Percentiles rank a stretch among this genome's conserved stretches.
These are phyloP conservation scores for Aureobasidium sp. DNA, from an alignment of 2,329 filamentous ascomycete genomes.

Conservation along the genomic window DNA sequence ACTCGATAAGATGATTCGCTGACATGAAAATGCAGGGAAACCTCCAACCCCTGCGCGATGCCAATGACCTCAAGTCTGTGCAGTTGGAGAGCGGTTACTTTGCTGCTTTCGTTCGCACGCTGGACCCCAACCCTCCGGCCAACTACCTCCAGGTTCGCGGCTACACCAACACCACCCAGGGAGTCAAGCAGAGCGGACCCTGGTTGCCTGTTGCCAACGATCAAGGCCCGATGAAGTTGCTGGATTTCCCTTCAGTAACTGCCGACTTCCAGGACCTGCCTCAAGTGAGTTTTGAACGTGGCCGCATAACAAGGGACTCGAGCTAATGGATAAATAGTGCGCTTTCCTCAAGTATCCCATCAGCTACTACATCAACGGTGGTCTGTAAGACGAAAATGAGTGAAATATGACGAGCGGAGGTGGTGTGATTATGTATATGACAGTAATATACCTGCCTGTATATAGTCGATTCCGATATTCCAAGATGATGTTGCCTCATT, in stretches of 20 bases:
- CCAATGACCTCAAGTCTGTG: constrained; percentile 38
- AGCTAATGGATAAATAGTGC: constrained; percentile 26
- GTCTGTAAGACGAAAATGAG: constrained; percentile 1
- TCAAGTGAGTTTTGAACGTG: constrained; percentile 23
- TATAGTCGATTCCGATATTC: background rate
- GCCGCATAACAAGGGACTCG: too few species aligned
- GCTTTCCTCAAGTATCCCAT: constrained; percentile 38
- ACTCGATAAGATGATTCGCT: constrained; percentile 11
- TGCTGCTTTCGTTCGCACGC: constrained; percentile 41
- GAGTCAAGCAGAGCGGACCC: constrained; percentile 30
- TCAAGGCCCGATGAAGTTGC: constrained; percentile 32
- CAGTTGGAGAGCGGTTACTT: constrained; percentile 43
- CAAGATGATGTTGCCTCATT: too few species aligned
- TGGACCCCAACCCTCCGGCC: constrained; percentile 43
- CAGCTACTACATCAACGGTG: constrained; percentile 33
- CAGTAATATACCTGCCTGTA: background rate
- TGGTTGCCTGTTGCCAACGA: constrained; percentile 31
- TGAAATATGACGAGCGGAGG: background rate
- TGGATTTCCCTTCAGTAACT: constrained; percentile 39
- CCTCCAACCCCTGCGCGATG: constrained; percentile 38
- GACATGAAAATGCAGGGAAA: constrained; percentile 17
- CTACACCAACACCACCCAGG: constrained; percentile 35
- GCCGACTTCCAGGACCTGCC: constrained; percentile 40
- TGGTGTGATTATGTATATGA: background rate
- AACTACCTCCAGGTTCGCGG: constrained; percentile 39